Evolutionary conservation across 2,329 filamentous ascomycete species (phyloP), one percentile per base, ranked within the genome.

Genomic region (Epichloe hybrida): DNA sequence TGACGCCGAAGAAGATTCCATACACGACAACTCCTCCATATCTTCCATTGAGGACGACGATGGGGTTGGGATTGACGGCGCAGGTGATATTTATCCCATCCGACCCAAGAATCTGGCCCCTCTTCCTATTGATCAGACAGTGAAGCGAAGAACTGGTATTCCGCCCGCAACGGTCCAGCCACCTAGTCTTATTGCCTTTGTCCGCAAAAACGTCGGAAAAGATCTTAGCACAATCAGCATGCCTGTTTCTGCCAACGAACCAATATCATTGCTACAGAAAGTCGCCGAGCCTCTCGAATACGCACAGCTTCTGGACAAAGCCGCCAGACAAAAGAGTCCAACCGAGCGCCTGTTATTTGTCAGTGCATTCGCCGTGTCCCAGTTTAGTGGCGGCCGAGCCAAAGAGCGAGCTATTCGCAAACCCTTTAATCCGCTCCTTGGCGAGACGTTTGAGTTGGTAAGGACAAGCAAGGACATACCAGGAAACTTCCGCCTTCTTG

Each of bases 201-300:
- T 97, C 35, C 83, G 93, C 58, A 98, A 97, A 68, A 98, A 98
- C 59, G 93, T 97, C 9, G 93, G 93, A 62, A 98, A 98, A 67
- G 93, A 98, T 66, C 73, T 98, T 46, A 95, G 88, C 53, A 94
- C 89, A 3, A 95, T 98, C 57, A 90, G 88, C 46, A 97, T 97
- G 91, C 93, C 93, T 0, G 93, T 96, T 1, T 95, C 91, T 4
- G 84, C 91, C 23, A 98, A 98, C 66, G 93, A 98, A 64, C 93
- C 93, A 0, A 80, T 83, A 1, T 96, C 91, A 0, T 71, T 95
- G 11, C 74, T 97, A 5, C 93, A 98, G 65, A 84, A 91, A 54
- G 77, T 90, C 4, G 86, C 91, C 0, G 93, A 98, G 66, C 86
- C 91, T 61, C 68, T 97, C 46, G 93, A 98, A 65, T 97, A 98